Conservation (phyloP, 2,329 filamentous ascomycete genomes). For the Fusarium camptoceras region DNA sequence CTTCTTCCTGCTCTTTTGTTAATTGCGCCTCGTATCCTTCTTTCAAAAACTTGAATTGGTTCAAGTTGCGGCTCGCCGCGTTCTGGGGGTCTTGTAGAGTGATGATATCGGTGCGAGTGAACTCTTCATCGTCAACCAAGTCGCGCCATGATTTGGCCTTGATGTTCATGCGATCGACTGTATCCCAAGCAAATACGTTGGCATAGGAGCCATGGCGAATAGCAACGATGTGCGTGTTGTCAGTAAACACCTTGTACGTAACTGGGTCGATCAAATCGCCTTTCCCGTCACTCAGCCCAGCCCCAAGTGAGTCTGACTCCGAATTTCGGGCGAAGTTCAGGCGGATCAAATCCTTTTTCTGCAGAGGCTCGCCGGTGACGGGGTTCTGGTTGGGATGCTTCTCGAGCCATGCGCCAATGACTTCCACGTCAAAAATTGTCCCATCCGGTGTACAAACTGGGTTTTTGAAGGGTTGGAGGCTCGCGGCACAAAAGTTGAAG, state of each 20-base stretch:
- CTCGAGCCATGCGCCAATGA: slow-evolving; percentile 93
- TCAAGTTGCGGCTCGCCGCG: slow-evolving; percentile 82
- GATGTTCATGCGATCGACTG: slow-evolving; percentile 93
- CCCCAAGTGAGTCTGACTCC: slow-evolving; percentile 66
- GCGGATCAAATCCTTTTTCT: slow-evolving; percentile 86
- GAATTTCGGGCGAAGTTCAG: slow-evolving; percentile 94
- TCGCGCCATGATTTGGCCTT: slow-evolving; percentile 97
- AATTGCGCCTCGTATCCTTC: slow-evolving; percentile 79
- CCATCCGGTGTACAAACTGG: slow-evolving; percentile 91
- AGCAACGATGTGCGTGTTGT: slow-evolving; percentile 97
- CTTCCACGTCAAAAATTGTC: slow-evolving; percentile 93
- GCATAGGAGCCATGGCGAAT: slow-evolving; percentile 83
- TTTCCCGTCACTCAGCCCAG: slow-evolving; percentile 63
- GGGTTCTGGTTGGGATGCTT: slow-evolving; percentile 91
- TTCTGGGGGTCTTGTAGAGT: slow-evolving; percentile 97
- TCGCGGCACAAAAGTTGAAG: slow-evolving; percentile 98
- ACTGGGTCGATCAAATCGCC: slow-evolving; percentile 95
- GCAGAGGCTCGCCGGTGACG: slow-evolving; percentile 82
- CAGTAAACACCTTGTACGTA: slow-evolving; percentile 96
- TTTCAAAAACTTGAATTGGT: slow-evolving; percentile 87
- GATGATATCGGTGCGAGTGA: slow-evolving; percentile 91
- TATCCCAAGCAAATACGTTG: slow-evolving; percentile 97
- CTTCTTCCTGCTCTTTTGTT: slow-evolving; percentile 76
- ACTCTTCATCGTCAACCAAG: slow-evolving; percentile 86
- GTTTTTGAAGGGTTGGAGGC: slow-evolving; percentile 93